Percentiles rank a stretch among this genome's conserved stretches.
These are phyloP conservation scores for Cucumis cinereus DNA, from an alignment of 306 rosid genomes.

Conservation along the genomic window DNA sequence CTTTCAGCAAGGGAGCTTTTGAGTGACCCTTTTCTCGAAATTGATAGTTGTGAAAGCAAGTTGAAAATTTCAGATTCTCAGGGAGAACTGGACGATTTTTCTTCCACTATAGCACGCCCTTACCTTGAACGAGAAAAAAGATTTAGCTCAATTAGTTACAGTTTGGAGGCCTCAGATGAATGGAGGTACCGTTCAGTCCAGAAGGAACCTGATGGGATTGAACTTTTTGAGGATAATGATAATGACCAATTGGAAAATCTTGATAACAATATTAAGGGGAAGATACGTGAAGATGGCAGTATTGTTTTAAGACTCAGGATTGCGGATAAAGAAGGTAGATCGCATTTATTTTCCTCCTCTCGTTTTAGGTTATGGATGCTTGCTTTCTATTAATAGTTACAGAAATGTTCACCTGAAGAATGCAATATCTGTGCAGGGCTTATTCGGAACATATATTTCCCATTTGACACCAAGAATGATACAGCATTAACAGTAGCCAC, in stretches of 20 bases:
- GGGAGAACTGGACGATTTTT: constrained; percentile 7
- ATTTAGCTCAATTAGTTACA: constrained; percentile 29
- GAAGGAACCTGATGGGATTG: constrained; percentile 48
- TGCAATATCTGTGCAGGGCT: constrained; percentile 38
- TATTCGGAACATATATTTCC: constrained; percentile 71
- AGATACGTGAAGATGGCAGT: constrained; percentile 50
- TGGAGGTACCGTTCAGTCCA: background rate
- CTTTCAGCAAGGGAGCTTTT: constrained; percentile 84
- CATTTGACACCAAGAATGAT: constrained; percentile 63
- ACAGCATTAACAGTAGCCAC: constrained; percentile 84
- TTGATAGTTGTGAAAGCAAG: constrained; percentile 46
- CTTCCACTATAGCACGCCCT: constrained; percentile 36
- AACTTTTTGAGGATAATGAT: constrained; percentile 62
- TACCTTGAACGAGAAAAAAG: constrained; percentile 26
- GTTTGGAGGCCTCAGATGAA: constrained; percentile 34
- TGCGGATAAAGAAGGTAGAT: constrained; percentile 74
- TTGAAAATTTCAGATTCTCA: constrained; percentile 16
- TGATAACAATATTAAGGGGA: constrained; percentile 72
- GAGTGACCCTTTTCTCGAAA: constrained; percentile 64
- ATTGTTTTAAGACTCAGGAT: constrained; percentile 74
- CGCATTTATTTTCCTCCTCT: background rate
- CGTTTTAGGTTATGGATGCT: background rate
- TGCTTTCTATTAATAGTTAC: constrained; percentile 4
- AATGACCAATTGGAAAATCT: constrained; percentile 50
- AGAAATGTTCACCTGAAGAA: background rate